phyloP scores from a whole-genome alignment of 192 early-diverging fungal species.

The Radiomyces spectabilis region DNA sequence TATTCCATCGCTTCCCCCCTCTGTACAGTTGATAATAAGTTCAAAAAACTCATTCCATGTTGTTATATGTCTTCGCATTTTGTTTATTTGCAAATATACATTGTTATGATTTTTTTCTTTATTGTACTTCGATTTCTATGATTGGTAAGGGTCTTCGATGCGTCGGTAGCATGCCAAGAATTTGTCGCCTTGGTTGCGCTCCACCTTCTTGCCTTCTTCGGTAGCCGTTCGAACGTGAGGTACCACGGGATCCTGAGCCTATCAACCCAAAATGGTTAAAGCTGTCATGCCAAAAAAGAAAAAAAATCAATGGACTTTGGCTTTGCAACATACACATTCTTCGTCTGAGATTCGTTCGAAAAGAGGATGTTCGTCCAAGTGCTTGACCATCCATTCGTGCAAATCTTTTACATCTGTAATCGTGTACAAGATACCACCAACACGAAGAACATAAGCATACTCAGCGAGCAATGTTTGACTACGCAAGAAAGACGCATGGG shows the following conservation, averaged over 20 bases:
- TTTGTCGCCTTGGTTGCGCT: slow-evolving; percentile 91
- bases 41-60: no score
- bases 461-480: slow-evolving; percentile 74
- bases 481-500: background rate
- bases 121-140: background rate
- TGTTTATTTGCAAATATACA: no score
- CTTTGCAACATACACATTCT: slow-evolving; percentile 46
- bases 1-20: no score
- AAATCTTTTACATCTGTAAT: slow-evolving; percentile 92
- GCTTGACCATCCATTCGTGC: slow-evolving; percentile 93
- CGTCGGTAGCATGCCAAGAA: slow-evolving; percentile 82
- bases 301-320: no score
- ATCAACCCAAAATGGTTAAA: background rate
- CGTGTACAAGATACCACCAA: slow-evolving; percentile 91
- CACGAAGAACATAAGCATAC: slow-evolving; percentile 90
- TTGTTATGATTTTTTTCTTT: background rate
- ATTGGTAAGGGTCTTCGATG: slow-evolving; percentile 51
- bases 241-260: slow-evolving; percentile 79
- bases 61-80: no score
- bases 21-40: no score
- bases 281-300: no score
- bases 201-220: slow-evolving; percentile 98
- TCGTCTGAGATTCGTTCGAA: slow-evolving; percentile 80
- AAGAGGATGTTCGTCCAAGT: slow-evolving; percentile 88
- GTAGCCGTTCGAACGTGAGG: slow-evolving; percentile 80